Conservation (phyloP, 164 flowering plant genomes). For the Aristolochia fimbriata region DNA sequence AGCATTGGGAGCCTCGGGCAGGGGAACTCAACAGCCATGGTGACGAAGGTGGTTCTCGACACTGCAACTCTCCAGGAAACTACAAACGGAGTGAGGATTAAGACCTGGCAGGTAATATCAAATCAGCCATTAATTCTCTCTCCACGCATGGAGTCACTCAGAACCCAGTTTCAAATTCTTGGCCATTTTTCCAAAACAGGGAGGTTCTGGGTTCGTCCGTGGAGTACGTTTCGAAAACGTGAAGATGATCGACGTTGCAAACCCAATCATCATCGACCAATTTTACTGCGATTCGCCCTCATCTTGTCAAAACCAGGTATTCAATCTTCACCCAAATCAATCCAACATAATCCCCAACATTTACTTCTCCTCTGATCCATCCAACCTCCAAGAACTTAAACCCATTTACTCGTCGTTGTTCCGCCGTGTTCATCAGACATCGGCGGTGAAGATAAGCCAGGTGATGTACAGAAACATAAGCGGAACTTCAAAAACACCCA, state of each 20-base stretch:
- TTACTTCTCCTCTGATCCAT: too few species aligned
- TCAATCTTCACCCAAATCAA: background rate
- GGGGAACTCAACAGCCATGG: constrained; percentile 66
- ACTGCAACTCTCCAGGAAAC: constrained; percentile 57
- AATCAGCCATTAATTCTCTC: too few species aligned
- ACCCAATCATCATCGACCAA: constrained; percentile 95
- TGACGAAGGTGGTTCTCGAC: constrained; percentile 57
- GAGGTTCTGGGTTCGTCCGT: constrained; percentile 80
- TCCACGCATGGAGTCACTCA: too few species aligned
- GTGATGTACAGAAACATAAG: constrained; percentile 70
- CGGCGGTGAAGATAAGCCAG: constrained; percentile 76
- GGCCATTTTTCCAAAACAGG: constrained; percentile 30
- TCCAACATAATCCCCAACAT: too few species aligned
- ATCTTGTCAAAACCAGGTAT: constrained; percentile 67
- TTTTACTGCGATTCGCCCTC: constrained; percentile 88
- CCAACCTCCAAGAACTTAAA: too few species aligned
- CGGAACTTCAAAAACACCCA: constrained; percentile 64
- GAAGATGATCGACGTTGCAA: constrained; percentile 62
- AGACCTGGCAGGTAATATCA: constrained; percentile 91
- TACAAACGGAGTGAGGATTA: constrained; percentile 85
- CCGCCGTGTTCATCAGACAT: constrained; percentile 33
- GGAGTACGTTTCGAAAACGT: constrained; percentile 65
- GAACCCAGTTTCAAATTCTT: too few species aligned
- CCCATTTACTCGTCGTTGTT: too few species aligned
- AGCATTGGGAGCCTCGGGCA: constrained; percentile 98